phyloP scores from a whole-genome alignment of 1,139 yeast genomes.

The Lodderomyces theae region DNA sequence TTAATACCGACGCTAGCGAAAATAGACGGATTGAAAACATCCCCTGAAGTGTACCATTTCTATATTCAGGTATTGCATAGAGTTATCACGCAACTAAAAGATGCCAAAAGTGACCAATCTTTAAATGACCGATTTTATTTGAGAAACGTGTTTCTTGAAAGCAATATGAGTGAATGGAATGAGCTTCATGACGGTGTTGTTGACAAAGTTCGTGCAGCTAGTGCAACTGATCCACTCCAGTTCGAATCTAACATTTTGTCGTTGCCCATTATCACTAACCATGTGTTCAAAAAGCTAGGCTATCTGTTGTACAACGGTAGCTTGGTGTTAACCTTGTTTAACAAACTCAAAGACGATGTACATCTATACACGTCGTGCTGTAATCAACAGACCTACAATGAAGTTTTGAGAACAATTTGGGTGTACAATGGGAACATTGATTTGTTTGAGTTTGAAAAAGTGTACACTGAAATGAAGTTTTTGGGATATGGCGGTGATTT shows the following conservation, averaged over 20 bases:
- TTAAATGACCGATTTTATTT: slow-evolving; percentile 8
- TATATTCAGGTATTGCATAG: neutral
- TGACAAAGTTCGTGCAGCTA: slow-evolving; percentile 15
- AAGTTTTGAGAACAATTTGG: slow-evolving; percentile 38
- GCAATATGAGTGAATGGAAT: slow-evolving; percentile 12
- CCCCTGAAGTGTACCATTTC: slow-evolving; percentile 10
- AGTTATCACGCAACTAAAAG: neutral
- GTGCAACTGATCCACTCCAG: slow-evolving; percentile 18
- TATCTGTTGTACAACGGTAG: slow-evolving; percentile 35
- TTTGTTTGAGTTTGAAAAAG: slow-evolving; percentile 35
- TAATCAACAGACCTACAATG: slow-evolving; percentile 45
- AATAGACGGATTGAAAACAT: slow-evolving; percentile 16
- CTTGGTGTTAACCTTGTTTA: slow-evolving; percentile 35
- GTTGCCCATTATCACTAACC: slow-evolving; percentile 37
- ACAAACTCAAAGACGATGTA: slow-evolving; percentile 33
- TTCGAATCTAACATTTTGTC: slow-evolving; percentile 36
- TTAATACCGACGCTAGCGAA: slow-evolving; percentile 25
- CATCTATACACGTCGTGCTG: slow-evolving; percentile 34
- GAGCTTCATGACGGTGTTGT: slow-evolving; percentile 20
- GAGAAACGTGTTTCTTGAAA: slow-evolving; percentile 8
- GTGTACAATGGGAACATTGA: slow-evolving; percentile 37
- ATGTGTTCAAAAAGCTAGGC: slow-evolving; percentile 25
- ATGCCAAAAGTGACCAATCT: neutral
- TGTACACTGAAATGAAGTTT: slow-evolving; percentile 38
- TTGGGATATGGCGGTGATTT: slow-evolving; percentile 42